Conservation (phyloP, 768 basidiomycete genomes). For the Pleurotus eryngii region DNA sequence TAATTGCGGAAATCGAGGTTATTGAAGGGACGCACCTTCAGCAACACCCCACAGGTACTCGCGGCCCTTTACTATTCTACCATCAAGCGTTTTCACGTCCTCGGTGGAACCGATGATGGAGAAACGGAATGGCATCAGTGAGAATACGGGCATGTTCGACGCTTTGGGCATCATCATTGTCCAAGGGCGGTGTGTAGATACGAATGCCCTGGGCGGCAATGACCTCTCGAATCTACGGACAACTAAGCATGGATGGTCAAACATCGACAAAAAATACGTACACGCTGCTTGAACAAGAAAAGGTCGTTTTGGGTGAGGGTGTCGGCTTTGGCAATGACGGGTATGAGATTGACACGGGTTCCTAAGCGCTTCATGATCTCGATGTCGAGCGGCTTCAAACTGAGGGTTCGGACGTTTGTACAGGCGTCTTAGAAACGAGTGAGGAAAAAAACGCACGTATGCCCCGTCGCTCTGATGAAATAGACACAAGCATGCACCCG, state of each 20-base stretch:
- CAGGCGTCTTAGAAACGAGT: not conserved
- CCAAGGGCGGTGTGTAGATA: conserved; percentile 91
- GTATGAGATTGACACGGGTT: conserved; percentile 96
- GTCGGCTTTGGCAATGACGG: conserved; percentile 96
- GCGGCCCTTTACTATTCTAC: conserved; percentile 91
- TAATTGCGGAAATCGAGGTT: not conserved
- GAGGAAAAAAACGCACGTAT: conserved; percentile 68
- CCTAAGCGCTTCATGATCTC: conserved; percentile 99
- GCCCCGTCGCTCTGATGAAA: conserved; percentile 94
- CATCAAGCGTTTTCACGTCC: conserved; percentile 89
- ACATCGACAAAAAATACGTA: conserved; percentile 33
- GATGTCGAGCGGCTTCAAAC: conserved; percentile 95
- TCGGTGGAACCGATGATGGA: conserved; percentile 97
- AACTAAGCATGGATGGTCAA: conserved; percentile 8
- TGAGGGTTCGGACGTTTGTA: conserved; percentile 24
- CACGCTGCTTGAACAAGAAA: conserved; percentile 87
- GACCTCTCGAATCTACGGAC: conserved; percentile 76
- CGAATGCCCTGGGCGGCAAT: conserved; percentile 90
- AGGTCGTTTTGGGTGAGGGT: conserved; percentile 95
- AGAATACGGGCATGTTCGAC: conserved; percentile 88
- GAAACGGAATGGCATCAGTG: conserved; percentile 93
- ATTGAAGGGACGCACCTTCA: conserved; percentile 58
- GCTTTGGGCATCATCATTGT: conserved; percentile 72
- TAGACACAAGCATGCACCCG: conserved; percentile 96
- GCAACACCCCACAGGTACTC: conserved; percentile 99